Conservation (phyloP, 2,329 filamentous ascomycete genomes). For the Beauveria scarabaeidicola region DNA sequence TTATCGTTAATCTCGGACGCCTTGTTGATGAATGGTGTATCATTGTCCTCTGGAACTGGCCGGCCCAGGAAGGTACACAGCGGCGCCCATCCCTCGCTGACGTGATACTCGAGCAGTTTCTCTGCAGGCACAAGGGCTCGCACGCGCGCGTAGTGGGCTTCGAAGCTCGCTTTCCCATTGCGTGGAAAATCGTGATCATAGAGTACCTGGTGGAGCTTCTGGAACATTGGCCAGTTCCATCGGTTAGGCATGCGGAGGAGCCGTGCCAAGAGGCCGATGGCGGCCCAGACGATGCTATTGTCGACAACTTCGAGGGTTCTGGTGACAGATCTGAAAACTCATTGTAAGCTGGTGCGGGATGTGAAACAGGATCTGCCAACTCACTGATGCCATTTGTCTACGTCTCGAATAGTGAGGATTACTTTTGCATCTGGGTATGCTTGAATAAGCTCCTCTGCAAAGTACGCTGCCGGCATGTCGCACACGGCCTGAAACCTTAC, state of each 20-base stretch:
- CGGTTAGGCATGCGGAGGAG: conserved; percentile 7
- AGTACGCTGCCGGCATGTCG: conserved; percentile 8
- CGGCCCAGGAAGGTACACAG: conserved; percentile 20
- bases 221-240: conserved; percentile 10
- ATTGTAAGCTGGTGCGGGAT: background rate
- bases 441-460: conserved; percentile 5
- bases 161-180: conserved; percentile 14
- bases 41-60: conserved; percentile 15
- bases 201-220: conserved; percentile 16
- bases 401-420: conserved; percentile 4
- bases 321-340: background rate
- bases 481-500: background rate
- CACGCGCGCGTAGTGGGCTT: conserved; percentile 17
- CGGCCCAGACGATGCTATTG: conserved; percentile 2
- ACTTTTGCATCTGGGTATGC: conserved; percentile 9
- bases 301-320: conserved; percentile 1
- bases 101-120: conserved; percentile 17
- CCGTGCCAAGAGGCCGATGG: background rate
- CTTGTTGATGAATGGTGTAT: conserved; percentile 13
- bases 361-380: background rate
- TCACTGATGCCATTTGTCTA: conserved; percentile 6
- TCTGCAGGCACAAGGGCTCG: conserved; percentile 12
- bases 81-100: conserved; percentile 19
- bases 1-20: conserved; percentile 9
- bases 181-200: conserved; percentile 6